A percentile compares a stretch with the other conserved stretches of the same genome.
These are phyloP conservation scores for Drosera capensis DNA, from an alignment of 148 eudicot genomes.

Conservation along the genomic window DNA sequence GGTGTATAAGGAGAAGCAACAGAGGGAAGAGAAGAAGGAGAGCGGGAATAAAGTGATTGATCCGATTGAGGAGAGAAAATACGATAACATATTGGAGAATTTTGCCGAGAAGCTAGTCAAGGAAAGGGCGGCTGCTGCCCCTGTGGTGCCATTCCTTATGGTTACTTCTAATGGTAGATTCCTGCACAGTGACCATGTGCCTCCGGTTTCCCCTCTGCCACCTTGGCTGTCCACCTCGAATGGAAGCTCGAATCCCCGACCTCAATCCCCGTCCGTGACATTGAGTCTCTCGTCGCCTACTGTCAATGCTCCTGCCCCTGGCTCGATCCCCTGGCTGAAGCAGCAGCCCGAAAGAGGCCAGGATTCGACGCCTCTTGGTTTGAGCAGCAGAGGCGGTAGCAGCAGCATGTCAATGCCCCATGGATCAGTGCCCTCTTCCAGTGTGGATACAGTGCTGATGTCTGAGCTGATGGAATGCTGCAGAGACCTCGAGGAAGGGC, in stretches of 20 bases:
- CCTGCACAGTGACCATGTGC: constrained; percentile 24
- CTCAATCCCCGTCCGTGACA: constrained; percentile 75
- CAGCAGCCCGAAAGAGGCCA: constrained; percentile 33
- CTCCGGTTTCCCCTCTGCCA: constrained; percentile 33
- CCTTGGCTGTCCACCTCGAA: constrained; percentile 65
- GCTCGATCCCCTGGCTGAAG: constrained; percentile 29
- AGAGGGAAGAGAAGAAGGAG: constrained; percentile 36
- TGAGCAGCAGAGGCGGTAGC: constrained; percentile 8
- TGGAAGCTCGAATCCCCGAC: constrained; percentile 13
- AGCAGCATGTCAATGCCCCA: background rate
- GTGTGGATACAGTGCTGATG: constrained; percentile 21
- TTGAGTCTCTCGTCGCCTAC: constrained; percentile 53
- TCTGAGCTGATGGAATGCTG: constrained; percentile 55
- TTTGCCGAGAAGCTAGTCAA: constrained; percentile 78
- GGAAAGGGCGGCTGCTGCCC: constrained; percentile 18
- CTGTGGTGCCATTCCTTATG: constrained; percentile 21
- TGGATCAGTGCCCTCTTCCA: constrained; percentile 7
- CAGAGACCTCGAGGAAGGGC: constrained; percentile 72
- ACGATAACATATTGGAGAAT: constrained; percentile 54
- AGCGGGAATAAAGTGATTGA: constrained; percentile 19
- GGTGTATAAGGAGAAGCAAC: constrained; percentile 78
- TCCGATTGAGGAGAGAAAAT: constrained; percentile 50
- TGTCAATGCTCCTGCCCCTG: constrained; percentile 18
- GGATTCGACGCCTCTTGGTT: constrained; percentile 4
- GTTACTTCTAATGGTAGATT: constrained; percentile 35